Conservation (phyloP, 805 yeast species). For the Pichia gijzeniarum region DNA sequence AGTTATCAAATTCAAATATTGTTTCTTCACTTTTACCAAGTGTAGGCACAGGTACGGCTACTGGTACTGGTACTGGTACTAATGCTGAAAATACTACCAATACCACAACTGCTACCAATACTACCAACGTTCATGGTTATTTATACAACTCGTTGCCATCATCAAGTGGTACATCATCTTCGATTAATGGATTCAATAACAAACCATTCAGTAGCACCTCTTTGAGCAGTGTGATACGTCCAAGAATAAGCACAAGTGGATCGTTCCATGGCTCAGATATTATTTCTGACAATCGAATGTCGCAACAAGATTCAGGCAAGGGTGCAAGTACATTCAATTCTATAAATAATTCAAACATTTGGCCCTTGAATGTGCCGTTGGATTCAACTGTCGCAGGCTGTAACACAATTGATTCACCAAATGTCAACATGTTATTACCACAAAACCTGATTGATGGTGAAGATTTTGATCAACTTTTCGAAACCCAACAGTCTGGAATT, state of each 20-base stretch:
- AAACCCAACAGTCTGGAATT: conserved; percentile 4
- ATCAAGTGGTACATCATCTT: background rate
- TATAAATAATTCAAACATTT: conserved; percentile 6
- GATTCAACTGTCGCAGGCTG: conserved; percentile 8
- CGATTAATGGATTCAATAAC: conserved; percentile 2
- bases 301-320: background rate
- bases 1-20: background rate
- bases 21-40: too few species aligned
- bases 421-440: conserved; percentile 25
- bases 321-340: conserved; percentile 2
- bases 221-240: conserved; percentile 6
- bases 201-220: conserved; percentile 14
- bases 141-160: conserved; percentile 7
- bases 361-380: conserved; percentile 7
- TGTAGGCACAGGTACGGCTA: background rate
- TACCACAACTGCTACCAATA: conserved; percentile 17
- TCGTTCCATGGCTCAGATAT: conserved; percentile 7
- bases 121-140: conserved; percentile 8
- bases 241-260: conserved; percentile 4
- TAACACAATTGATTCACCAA: conserved; percentile 6
- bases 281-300: background rate
- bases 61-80: background rate
- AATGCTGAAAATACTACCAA: too few species aligned
- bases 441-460: conserved; percentile 27
- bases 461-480: conserved; percentile 13